A percentile compares a stretch with the other conserved stretches of the same genome.
These are phyloP conservation scores for Orbilia oligospora DNA, from an alignment of 2,329 filamentous ascomycete genomes.

Conservation along the genomic window DNA sequence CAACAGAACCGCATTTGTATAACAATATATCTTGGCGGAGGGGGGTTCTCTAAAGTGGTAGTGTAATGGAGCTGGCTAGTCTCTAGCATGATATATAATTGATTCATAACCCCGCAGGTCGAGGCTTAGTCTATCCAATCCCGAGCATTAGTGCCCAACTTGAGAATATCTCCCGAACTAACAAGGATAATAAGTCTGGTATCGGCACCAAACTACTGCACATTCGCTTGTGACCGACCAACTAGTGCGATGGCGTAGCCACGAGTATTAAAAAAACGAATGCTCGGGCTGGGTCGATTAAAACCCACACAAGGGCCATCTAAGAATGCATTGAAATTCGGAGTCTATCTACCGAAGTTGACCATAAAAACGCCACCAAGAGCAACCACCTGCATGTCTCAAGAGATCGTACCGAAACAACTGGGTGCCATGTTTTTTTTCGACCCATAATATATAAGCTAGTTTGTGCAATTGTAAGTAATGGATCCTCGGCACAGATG, in stretches of 20 bases:
- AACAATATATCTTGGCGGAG: background rate
- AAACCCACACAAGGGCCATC: background rate
- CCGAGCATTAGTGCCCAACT: constrained; percentile 19
- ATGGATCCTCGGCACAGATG: background rate
- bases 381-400: constrained; percentile 2
- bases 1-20: background rate
- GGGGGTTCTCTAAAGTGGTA: background rate
- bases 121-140: background rate
- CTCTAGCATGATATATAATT: background rate
- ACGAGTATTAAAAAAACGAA: constrained; percentile 11
- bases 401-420: constrained; percentile 17
- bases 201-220: constrained; percentile 7
- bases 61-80: background rate
- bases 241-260: constrained; percentile 10
- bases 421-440: background rate
- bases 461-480: background rate
- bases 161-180: constrained; percentile 17
- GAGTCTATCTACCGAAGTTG: constrained; percentile 23
- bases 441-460: background rate
- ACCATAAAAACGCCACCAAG: constrained; percentile 25
- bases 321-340: constrained; percentile 4
- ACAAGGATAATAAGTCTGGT: constrained; percentile 18
- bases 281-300: background rate
- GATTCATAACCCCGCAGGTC: background rate
- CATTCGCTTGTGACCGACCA: constrained; percentile 22